Evolutionary conservation across 257 asterid genomes (phyloP), one percentile per base, ranked within the genome.

Genomic region (Nicotiana undulata): DNA sequence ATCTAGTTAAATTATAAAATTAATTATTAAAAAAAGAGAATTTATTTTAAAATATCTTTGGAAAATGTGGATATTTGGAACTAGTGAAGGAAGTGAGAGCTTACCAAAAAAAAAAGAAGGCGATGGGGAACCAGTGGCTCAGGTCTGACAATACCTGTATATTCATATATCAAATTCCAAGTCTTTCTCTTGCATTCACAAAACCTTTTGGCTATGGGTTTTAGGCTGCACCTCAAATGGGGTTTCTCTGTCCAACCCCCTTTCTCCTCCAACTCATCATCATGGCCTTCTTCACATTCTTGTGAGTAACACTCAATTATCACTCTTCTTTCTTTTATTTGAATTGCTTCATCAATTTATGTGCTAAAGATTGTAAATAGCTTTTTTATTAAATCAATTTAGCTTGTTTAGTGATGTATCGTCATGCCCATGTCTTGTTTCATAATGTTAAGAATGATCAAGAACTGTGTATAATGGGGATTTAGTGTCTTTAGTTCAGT

Each of bases 51-150:
- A 29, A 29, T n/a, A n/a, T n/a, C n/a, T n/a, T n/a, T 44, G 56
- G 40, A 10, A 60, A 77, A 59, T 77, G 55, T 77, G 81, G 81
- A 34, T 58, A 63, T 58, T 34, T 22, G 0, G 56, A 84, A 83
- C 64, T 75, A 63, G 86, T 83, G 89, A 85, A 83, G 11, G 63
- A 13, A 67, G 79, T 16, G 55, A 32, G 83, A 70, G 75, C 85
- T 65, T 58, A 37, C 53, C 7, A 40, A 31, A 17, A 72, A 67
- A 40, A 18, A 79, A 66, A 26, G n/a, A 26, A 26, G 29, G 84
- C 83, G 98, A 90, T 93, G 92, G 86, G 92, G 88, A 89, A 91
- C 83, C 93, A 86, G 94, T 92, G 98, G 98, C 84, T 86, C 90
- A 84, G 92, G 85, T 88, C 83, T 81, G 87, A 79, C 86, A 83